phyloP scores from a whole-genome alignment of 305 asterid genomes.

The Fraxinus albicans region DNA sequence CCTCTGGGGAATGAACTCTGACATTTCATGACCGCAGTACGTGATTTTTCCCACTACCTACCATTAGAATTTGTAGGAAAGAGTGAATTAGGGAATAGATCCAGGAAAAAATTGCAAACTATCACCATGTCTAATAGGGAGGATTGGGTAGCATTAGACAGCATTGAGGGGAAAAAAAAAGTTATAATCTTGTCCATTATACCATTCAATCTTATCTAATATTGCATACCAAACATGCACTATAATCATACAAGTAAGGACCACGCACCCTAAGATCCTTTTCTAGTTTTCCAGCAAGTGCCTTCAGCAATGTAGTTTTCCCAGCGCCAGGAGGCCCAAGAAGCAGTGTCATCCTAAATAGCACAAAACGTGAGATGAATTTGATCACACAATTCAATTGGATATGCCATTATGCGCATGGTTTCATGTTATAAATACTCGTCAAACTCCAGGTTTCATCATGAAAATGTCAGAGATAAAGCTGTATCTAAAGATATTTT shows the following conservation, averaged over 20 bases:
- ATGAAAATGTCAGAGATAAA: not conserved
- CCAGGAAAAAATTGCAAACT: not conserved
- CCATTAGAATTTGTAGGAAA: not conserved
- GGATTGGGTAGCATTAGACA: not conserved
- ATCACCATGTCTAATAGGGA: not conserved
- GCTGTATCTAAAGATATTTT: not conserved
- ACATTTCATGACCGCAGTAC: constrained; percentile 83
- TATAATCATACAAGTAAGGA: constrained; percentile 5
- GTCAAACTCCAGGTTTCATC: not conserved
- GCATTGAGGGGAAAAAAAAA: not conserved
- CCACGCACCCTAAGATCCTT: constrained; percentile 66
- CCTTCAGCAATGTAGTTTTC: constrained; percentile 75
- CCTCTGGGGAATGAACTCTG: constrained; percentile 86
- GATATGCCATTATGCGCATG: not conserved
- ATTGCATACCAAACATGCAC: not conserved
- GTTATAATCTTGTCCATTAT: not conserved
- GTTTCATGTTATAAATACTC: not conserved
- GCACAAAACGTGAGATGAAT: not conserved
- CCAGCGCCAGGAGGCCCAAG: constrained; percentile 98
- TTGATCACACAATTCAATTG: constrained; percentile 8
- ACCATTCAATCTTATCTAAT: not conserved
- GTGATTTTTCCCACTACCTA: constrained; percentile 76
- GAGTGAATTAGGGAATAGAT: not conserved
- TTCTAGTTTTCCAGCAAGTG: constrained; percentile 79
- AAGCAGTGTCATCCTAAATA: constrained; percentile 80